Conservation (phyloP, 2,329 filamentous ascomycete genomes). For the Nectriaceae sp. region DNA sequence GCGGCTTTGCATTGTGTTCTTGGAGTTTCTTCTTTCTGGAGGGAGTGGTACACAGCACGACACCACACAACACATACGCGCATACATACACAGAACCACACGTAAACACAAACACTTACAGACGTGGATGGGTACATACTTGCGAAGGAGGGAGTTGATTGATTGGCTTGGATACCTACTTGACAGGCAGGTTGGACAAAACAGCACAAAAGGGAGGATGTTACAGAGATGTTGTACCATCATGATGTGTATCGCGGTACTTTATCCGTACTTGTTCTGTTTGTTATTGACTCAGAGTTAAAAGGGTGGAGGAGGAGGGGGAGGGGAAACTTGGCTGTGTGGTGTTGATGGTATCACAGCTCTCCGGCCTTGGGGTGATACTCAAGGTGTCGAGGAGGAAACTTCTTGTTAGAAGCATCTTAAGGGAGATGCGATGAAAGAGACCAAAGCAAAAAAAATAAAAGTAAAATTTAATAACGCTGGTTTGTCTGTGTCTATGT, state of each 20-base stretch:
- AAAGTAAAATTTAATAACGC: constrained; percentile 11
- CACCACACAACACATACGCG: background rate
- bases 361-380: constrained; percentile 20
- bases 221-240: constrained; percentile 22
- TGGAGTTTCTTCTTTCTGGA: constrained; percentile 21
- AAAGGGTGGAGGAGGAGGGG: constrained; percentile 15
- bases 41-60: constrained; percentile 11
- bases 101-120: background rate
- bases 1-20: constrained; percentile 14
- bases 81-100: background rate
- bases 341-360: constrained; percentile 11
- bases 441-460: constrained; percentile 8
- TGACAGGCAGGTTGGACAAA: constrained; percentile 15
- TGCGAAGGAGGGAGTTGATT: constrained; percentile 12
- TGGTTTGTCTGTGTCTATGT: background rate
- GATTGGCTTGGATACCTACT: constrained; percentile 13
- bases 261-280: constrained; percentile 2
- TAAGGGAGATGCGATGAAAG: background rate
- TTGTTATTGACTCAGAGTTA: background rate
- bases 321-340: constrained; percentile 20
- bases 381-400: constrained; percentile 22
- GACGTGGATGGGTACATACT: too few species aligned
- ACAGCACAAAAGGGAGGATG: constrained; percentile 14
- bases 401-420: background rate
- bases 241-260: constrained; percentile 18